Conservation (phyloP, 1,139 yeast species). For the Scheffersomyces cryptocercus region DNA sequence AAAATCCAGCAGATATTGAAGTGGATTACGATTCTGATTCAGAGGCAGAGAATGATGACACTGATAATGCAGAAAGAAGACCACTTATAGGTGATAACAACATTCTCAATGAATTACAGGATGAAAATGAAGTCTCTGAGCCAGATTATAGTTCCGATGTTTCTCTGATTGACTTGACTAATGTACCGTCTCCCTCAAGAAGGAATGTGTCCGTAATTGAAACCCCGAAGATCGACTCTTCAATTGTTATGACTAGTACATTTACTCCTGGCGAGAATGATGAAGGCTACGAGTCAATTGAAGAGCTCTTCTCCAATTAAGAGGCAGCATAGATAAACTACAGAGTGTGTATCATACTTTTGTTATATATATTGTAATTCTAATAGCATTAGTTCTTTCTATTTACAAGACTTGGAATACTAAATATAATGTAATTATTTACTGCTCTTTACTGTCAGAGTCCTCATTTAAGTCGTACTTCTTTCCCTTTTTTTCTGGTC, state of each 20-base stretch:
- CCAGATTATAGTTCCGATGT: too few relatives aligned
- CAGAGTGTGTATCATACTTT: too few relatives aligned
- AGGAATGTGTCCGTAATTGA: neutral
- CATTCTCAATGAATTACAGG: neutral
- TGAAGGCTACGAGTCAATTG: slow-evolving; percentile 22
- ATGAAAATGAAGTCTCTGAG: neutral
- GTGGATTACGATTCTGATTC: slow-evolving; percentile 16
- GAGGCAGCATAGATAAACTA: too few relatives aligned
- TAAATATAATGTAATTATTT: too few relatives aligned
- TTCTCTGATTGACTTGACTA: too few relatives aligned
- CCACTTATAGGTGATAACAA: too few relatives aligned
- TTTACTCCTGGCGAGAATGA: neutral
- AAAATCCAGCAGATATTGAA: slow-evolving; percentile 1
- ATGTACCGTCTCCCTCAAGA: neutral
- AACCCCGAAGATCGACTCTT: slow-evolving; percentile 1
- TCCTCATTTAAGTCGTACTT: neutral
- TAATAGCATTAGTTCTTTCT: too few relatives aligned
- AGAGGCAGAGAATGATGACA: slow-evolving; percentile 8
- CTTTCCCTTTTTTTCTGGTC: slow-evolving; percentile 8
- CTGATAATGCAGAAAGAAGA: slow-evolving; percentile 4
- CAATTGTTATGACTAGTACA: neutral
- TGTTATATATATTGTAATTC: too few relatives aligned
- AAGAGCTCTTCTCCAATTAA: slow-evolving; percentile 16
- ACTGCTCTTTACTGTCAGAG: neutral
- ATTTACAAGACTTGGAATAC: too few relatives aligned